A percentile compares a stretch with the other conserved stretches of the same genome.
Evolutionary conservation across 768 basidiomycete species (phyloP).

Genomic region (Pleurotus tuber-regium): DNA sequence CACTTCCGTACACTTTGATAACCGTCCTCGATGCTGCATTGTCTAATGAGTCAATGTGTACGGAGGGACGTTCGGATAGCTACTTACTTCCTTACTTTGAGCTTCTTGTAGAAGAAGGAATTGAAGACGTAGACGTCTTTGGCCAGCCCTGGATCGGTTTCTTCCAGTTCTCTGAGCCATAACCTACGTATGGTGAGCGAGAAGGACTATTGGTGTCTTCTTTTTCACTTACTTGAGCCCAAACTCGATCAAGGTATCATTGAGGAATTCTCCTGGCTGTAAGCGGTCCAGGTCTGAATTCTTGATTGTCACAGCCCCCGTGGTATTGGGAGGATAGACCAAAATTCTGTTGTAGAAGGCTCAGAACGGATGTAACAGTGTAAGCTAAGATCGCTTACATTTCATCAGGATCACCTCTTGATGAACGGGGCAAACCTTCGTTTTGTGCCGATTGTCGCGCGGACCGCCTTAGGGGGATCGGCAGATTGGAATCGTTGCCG

Average conservation of each 20-base stretch:
- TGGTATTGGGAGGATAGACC: constrained; percentile 67
- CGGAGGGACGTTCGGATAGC: too few species aligned
- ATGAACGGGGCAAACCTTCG: constrained; percentile 19
- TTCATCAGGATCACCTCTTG: constrained; percentile 54
- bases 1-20: constrained; percentile 90
- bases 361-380: too few species aligned
- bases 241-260: constrained; percentile 96
- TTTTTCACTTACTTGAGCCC: constrained; percentile 74
- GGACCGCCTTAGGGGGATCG: constrained; percentile 30
- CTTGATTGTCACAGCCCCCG: constrained; percentile 80
- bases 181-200: constrained; percentile 41
- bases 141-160: constrained; percentile 55
- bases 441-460: constrained; percentile 29
- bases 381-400: constrained; percentile 59
- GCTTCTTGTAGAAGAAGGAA: constrained; percentile 97
- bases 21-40: constrained; percentile 52
- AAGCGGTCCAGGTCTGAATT: constrained; percentile 74
- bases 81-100: constrained; percentile 65
- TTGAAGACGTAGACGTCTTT: constrained; percentile 88
- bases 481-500: neutral
- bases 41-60: too few species aligned
- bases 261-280: constrained; percentile 80
- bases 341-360: constrained; percentile 65
- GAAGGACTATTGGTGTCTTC: neutral
- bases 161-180: constrained; percentile 62